Evolutionary conservation across 1,139 yeast species (phyloP).

Genomic region (Pneumocystis carinii): DNA sequence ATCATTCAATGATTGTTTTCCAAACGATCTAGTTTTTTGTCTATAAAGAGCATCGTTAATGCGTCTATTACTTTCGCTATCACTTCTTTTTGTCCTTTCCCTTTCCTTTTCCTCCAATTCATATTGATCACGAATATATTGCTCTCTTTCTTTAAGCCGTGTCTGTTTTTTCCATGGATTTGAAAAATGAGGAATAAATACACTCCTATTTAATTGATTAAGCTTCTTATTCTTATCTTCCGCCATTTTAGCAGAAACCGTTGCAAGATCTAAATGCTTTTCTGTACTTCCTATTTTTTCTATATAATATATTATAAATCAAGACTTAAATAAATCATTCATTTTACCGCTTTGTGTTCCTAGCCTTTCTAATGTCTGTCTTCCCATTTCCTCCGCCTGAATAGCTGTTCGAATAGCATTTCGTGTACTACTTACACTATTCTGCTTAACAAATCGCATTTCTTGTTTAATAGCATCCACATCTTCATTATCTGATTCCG

Average conservation of each 20-base stretch:
- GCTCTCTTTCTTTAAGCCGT: constrained; percentile 60
- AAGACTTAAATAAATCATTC: background rate
- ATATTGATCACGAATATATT: constrained; percentile 48
- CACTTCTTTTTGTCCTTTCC: constrained; percentile 32
- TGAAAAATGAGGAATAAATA: constrained; percentile 72
- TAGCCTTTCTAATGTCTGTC: constrained; percentile 77
- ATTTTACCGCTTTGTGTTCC: constrained; percentile 55
- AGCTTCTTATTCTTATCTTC: constrained; percentile 73
- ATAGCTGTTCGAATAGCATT: constrained; percentile 78
- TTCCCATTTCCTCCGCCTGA: constrained; percentile 82
- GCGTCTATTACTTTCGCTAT: constrained; percentile 36
- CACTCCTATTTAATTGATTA: constrained; percentile 62
- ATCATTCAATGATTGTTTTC: constrained; percentile 22
- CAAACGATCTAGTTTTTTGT: constrained; percentile 16
- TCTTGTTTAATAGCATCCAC: constrained; percentile 79
- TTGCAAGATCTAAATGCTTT: constrained; percentile 58
- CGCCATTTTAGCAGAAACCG: constrained; percentile 69
- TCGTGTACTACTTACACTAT: constrained; percentile 70
- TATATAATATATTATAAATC: background rate
- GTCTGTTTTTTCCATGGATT: constrained; percentile 13
- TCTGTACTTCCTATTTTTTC: constrained; percentile 72
- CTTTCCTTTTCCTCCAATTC: constrained; percentile 34
- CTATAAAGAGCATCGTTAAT: constrained; percentile 16
- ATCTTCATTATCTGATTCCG: constrained; percentile 58
- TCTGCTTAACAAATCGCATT: constrained; percentile 72